A percentile compares a stretch with the other conserved stretches of the same genome.
phyloP scores from a whole-genome alignment of 495 filamentous ascomycete genomes.

The Chaetomium fimeti region DNA sequence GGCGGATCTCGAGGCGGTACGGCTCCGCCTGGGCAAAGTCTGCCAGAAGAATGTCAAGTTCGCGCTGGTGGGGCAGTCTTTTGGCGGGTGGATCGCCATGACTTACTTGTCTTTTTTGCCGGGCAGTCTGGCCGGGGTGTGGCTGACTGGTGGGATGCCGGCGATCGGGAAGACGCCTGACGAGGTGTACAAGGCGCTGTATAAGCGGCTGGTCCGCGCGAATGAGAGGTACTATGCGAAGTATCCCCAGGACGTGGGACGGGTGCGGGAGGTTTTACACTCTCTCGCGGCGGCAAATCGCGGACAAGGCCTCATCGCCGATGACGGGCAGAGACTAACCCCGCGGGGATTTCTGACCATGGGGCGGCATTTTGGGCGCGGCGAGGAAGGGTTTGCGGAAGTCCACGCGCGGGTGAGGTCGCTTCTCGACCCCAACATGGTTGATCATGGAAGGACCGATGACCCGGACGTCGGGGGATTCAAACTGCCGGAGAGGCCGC shows the following conservation, averaged over 20 bases:
- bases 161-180: constrained; percentile 67
- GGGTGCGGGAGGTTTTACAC: constrained; percentile 60
- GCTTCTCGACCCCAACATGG: constrained; percentile 51
- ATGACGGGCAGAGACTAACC: constrained; percentile 46
- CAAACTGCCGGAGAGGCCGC: constrained; percentile 25
- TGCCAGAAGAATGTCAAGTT: constrained; percentile 64
- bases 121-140: constrained; percentile 70
- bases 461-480: constrained; percentile 13
- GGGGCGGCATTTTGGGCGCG: constrained; percentile 69
- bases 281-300: constrained; percentile 32
- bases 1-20: constrained; percentile 80
- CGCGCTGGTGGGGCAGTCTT: constrained; percentile 78
- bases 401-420: constrained; percentile 56
- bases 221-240: constrained; percentile 75
- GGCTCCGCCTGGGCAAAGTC: constrained; percentile 56
- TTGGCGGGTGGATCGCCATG: constrained; percentile 78
- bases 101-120: constrained; percentile 79
- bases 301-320: neutral
- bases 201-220: constrained; percentile 51
- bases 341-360: constrained; percentile 69
- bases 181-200: constrained; percentile 69
- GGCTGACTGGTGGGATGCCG: constrained; percentile 74
- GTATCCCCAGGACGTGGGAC: constrained; percentile 68
- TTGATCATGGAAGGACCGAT: constrained; percentile 40
- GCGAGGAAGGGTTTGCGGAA: constrained; percentile 57